phyloP scores from a whole-genome alignment of 768 basidiomycete species.

The Leccinum disarticulatum region DNA sequence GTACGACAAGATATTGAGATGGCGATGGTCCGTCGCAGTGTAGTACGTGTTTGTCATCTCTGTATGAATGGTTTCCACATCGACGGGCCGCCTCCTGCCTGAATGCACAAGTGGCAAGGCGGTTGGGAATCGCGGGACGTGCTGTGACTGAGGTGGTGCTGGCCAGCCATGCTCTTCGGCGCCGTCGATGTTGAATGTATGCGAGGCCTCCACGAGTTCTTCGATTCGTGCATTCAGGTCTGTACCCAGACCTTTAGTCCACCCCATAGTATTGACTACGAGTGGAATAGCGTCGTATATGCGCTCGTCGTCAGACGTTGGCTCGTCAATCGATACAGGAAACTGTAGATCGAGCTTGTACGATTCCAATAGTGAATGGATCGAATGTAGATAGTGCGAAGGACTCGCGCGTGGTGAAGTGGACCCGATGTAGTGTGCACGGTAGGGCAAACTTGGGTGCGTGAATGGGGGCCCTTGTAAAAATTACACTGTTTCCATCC shows the following conservation, averaged over 20 bases:
- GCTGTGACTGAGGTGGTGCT: conserved; percentile 3
- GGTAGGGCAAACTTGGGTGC: conserved; percentile 68
- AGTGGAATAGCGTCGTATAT: conserved; percentile 69
- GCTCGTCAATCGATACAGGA: conserved; percentile 33
- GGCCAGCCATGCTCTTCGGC: conserved; percentile 26
- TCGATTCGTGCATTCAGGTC: conserved; percentile 76
- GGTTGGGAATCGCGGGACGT: conserved; percentile 3
- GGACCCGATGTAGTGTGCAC: conserved; percentile 81
- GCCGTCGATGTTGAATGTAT: conserved; percentile 26
- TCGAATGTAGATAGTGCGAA: conserved; percentile 67
- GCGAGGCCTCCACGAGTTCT: conserved; percentile 54
- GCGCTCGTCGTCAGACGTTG: conserved; percentile 34
- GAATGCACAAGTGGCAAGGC: conserved; percentile 1
- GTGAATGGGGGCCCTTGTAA: conserved; percentile 81
- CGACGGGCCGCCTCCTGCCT: background rate
- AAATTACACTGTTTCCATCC: background rate
- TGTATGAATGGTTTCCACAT: conserved; percentile 48
- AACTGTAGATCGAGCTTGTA: conserved; percentile 71
- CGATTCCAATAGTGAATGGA: conserved; percentile 62
- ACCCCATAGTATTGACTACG: conserved; percentile 95
- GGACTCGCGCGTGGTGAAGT: conserved; percentile 78
- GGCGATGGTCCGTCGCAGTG: conserved; percentile 63
- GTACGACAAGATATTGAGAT: conserved; percentile 72
- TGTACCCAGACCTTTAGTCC: conserved; percentile 90
- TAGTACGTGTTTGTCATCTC: conserved; percentile 26